A percentile compares a stretch with the other conserved stretches of the same genome.
Evolutionary conservation across 441 rosid species (phyloP).

Genomic region (Gossypium schwendimanii): DNA sequence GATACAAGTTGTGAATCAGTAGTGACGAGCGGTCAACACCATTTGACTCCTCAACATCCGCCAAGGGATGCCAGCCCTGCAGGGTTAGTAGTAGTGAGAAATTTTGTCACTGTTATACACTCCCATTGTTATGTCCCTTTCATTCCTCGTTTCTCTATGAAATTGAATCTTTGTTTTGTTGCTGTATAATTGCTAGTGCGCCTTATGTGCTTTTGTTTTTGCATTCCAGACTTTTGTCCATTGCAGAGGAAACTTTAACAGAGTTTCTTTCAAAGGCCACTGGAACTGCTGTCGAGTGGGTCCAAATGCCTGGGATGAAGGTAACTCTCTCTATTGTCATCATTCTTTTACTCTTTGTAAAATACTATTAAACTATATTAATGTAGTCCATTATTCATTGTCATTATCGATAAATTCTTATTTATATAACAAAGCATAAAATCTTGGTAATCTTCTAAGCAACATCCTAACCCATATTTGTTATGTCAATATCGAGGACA

Average conservation of each 20-base stretch:
- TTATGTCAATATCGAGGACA: conserved; percentile 15
- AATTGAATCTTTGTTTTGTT: conserved; percentile 13
- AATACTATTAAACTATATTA: neutral
- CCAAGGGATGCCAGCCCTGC: conserved; percentile 83
- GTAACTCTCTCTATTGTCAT: conserved; percentile 23
- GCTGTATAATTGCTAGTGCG: conserved; percentile 10
- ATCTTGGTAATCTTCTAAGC: conserved; percentile 39
- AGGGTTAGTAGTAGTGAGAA: conserved; percentile 44
- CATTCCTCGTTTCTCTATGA: conserved; percentile 4
- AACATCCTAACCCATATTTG: conserved; percentile 21
- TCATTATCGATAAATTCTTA: conserved; percentile 11
- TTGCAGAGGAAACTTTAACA: conserved; percentile 77
- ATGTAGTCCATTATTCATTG: conserved; percentile 1
- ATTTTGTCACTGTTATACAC: neutral
- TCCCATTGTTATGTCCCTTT: conserved; percentile 14
- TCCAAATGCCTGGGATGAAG: conserved; percentile 89
- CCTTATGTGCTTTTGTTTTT: conserved; percentile 10
- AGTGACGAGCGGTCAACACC: conserved; percentile 70
- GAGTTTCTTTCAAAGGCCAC: conserved; percentile 83
- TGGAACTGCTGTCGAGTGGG: conserved; percentile 86
- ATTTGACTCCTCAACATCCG: conserved; percentile 62
- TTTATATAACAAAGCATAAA: conserved; percentile 15
- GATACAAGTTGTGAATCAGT: conserved; percentile 72
- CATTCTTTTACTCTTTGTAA: neutral
- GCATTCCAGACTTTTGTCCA: conserved; percentile 54